Percentiles rank a stretch among this genome's conserved stretches.
These are phyloP conservation scores for Micractinium conductrix DNA, from an alignment of 139 green algal species.

Conservation along the genomic window DNA sequence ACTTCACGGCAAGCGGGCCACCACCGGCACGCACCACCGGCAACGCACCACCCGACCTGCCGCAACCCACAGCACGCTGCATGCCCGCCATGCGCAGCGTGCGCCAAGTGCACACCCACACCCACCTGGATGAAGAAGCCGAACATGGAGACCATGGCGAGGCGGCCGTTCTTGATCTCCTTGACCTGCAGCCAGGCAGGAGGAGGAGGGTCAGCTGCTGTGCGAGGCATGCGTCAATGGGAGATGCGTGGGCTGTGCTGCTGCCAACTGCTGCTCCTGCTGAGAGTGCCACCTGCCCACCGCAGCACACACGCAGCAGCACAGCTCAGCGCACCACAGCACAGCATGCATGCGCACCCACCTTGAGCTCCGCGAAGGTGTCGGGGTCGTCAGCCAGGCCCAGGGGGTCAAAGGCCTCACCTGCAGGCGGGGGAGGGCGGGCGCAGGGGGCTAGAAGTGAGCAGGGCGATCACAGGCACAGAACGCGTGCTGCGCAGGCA, in stretches of 20 bases:
- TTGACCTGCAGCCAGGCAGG: slow-evolving; percentile 85
- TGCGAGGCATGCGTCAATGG: not conserved
- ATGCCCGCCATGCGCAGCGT: too few species aligned
- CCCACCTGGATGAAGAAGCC: slow-evolving; percentile 81
- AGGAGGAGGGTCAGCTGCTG: slow-evolving; percentile 26
- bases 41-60: not conserved
- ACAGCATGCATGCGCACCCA: too few species aligned
- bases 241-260: too few species aligned
- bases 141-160: slow-evolving; percentile 90
- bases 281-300: too few species aligned
- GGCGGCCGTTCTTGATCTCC: slow-evolving; percentile 94
- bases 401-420: slow-evolving; percentile 94
- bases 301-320: too few species aligned
- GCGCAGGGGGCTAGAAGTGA: not conserved
- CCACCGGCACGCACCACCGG: not conserved
- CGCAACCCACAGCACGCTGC: too few species aligned
- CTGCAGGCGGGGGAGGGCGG: slow-evolving; percentile 27
- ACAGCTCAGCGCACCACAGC: too few species aligned
- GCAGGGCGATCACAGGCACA: not conserved
- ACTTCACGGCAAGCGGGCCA: not conserved
- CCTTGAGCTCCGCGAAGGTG: slow-evolving; percentile 80
- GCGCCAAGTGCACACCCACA: slow-evolving; percentile 20
- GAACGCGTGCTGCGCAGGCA: not conserved
- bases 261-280: too few species aligned
- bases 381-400: slow-evolving; percentile 94